Conservation (phyloP, 1,139 yeast species). For the Saccharomyces hybrid region DNA sequence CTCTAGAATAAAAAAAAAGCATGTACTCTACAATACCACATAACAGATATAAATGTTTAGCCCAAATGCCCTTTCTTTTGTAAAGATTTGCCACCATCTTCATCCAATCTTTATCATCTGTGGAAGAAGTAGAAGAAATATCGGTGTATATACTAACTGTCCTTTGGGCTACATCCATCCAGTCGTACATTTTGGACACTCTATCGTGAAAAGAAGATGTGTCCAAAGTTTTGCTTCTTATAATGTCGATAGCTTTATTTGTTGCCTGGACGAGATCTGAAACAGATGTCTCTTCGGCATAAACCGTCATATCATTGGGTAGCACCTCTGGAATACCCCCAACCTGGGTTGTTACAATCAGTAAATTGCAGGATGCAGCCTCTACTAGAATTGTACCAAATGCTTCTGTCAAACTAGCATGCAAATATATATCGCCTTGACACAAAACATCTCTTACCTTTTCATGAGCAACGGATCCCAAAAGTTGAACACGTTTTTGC, state of each 20-base stretch:
- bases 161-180: conserved; percentile 82
- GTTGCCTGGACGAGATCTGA: conserved; percentile 70
- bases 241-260: conserved; percentile 51
- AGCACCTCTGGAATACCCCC: conserved; percentile 98
- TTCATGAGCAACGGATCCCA: conserved; percentile 88
- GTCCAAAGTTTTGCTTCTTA: conserved; percentile 54
- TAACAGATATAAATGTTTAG: conserved; percentile 72
- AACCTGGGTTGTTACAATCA: conserved; percentile 90
- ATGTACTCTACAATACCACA: conserved; percentile 75
- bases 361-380: conserved; percentile 92
- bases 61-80: conserved; percentile 66
- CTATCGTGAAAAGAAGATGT: conserved; percentile 72
- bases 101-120: conserved; percentile 42
- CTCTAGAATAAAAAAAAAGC: conserved; percentile 52
- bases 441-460: conserved; percentile 90
- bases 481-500: conserved; percentile 77
- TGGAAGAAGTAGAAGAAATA: conserved; percentile 29
- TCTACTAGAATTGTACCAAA: conserved; percentile 96
- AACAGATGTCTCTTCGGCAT: conserved; percentile 73
- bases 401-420: conserved; percentile 92
- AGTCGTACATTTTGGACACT: conserved; percentile 78
- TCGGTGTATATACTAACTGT: conserved; percentile 77
- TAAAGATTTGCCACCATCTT: conserved; percentile 54
- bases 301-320: conserved; percentile 88
- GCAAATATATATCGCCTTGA: conserved; percentile 86